Base-by-base conservation (phyloP, 257 asterid genomes). In the Craterostigma plantagineum region DNA sequence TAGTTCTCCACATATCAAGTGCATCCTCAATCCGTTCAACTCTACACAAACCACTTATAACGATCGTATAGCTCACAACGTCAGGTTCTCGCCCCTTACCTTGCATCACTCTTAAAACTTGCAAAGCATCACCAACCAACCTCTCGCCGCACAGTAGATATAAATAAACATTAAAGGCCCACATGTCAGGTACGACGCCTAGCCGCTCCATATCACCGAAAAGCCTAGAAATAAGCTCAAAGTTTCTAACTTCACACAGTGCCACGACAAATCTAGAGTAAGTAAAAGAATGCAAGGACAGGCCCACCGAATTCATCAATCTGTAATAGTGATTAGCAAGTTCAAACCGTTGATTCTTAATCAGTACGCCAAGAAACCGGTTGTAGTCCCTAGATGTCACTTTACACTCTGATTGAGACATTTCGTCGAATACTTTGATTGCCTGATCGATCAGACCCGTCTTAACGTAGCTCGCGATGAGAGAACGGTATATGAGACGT, bases 121-220 rank as follows among this genome's bases (percentile, higher is more conserved):
- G 60, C 59, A 83, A 64, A 0, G 95, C 99, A 14, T 63, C 55
- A 30, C 69, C 91, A 14, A 79, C 92, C 47, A 79, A 70, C 61
- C 61, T 56, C 65, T 72, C 92, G 39, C 77, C 55, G 53, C 92
- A 83, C 59, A 79, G 63, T 60, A 82, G 71, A 62, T 83, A 69
- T 57, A 90, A 44, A 54, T 79, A 79, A 36, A 77, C 73, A 58
- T 90, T 90, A 62, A 63, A 83, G 18, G 99, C 94, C 95, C 95
- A 90, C 30, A 66, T 79, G 56, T 83, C 86, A 0, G 95, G 92
- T 42, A 74, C 73, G 9, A 64, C 62, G 46, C 81, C 66, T 4
- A 83, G 63, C 63, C 70, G 75, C 49, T 79, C 81, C 86, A 79
- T 90, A 53, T 90, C 99, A 12, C 54, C 62, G 44, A 90, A 64